Conservation (phyloP, 352 stramenopile genomes). For the Globisporangium abappressorium region DNA sequence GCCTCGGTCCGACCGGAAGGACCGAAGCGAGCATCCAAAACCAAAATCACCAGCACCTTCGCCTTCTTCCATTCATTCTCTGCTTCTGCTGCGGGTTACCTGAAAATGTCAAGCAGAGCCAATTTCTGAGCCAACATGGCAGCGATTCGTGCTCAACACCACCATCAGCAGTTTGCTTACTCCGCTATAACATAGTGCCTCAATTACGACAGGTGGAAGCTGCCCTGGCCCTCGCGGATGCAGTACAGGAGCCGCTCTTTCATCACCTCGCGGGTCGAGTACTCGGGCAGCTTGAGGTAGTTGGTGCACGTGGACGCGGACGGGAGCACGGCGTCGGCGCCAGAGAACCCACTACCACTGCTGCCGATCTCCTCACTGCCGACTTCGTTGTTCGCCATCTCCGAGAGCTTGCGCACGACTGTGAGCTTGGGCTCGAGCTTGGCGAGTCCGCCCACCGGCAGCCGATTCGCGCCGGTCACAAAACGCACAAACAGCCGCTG, state of each 20-base stretch:
- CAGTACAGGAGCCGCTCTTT: constrained; percentile 71
- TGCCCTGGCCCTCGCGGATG: constrained; percentile 83
- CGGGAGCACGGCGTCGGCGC: constrained; percentile 58
- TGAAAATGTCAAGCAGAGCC: not conserved
- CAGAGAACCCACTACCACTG: constrained; percentile 5
- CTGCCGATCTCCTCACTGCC: constrained; percentile 10
- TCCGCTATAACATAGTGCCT: not conserved
- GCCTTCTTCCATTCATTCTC: not conserved
- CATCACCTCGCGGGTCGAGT: constrained; percentile 78
- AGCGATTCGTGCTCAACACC: not conserved
- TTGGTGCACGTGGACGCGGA: constrained; percentile 89
- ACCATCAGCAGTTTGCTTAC: not conserved
- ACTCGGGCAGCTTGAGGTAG: constrained; percentile 91
- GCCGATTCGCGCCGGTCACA: constrained; percentile 83
- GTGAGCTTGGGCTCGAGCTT: constrained; percentile 85
- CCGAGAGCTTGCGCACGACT: constrained; percentile 80
- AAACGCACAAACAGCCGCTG: constrained; percentile 87
- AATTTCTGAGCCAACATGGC: not conserved
- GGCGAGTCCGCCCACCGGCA: constrained; percentile 80
- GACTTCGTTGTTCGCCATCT: constrained; percentile 13
- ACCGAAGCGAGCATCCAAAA: not conserved
- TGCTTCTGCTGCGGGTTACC: not conserved
- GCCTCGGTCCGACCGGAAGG: constrained; percentile 16
- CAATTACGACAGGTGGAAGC: constrained; percentile 74
- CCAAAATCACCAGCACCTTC: not conserved